Evolutionary conservation across 2,329 filamentous ascomycete species (phyloP), one percentile per base, ranked within the genome.

Genomic region (Cladosporium sp.): DNA sequence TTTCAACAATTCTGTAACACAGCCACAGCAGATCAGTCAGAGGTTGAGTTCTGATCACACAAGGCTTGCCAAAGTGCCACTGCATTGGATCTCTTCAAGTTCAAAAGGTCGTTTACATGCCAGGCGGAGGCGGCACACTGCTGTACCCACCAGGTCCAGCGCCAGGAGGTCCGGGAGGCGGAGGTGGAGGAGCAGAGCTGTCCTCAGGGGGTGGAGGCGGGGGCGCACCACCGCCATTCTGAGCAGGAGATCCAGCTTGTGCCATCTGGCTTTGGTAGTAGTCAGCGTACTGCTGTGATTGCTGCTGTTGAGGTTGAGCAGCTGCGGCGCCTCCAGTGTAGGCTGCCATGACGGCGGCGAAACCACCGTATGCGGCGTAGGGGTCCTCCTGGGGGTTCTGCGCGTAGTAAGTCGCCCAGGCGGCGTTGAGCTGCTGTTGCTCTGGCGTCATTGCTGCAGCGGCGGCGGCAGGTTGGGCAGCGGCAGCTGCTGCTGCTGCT

Each of bases 341-440:
- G 38, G 59, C 56, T 42, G 60, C 57, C 64, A 65, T 66, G 39
- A 65, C 60, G 17, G 64, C 56, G 11, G 62, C 66, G 30, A 67
- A 97, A 57, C 93, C 93, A 62, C 93, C 93, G 67, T 94, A 97
- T 8, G 89, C 86, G 42, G 91, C 91, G 72, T 97, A 97, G 0
- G 92, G 93, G 69, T 97, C 91, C 63, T 83, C 79, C 63, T 81
- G 82, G 62, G 92, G 93, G 73, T 95, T 94, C 72, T 92, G 88
- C 2, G 89, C 88, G 72, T 95, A 95, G 69, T 93, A 89, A 17
- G 88, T 85, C 55, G 85, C 85, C 72, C 94, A 94, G 67, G 95
- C 89, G 55, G 78, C 63, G 28, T 28, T 43, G 14, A 55, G 9
- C 22, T 55, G 51, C 47, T 64, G 63, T 58, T 67, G 64, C 37